A percentile compares a stretch with the other conserved stretches of the same genome.
phyloP scores from a whole-genome alignment of 2,329 filamentous ascomycete genomes.

The Davidsoniella virescens region DNA sequence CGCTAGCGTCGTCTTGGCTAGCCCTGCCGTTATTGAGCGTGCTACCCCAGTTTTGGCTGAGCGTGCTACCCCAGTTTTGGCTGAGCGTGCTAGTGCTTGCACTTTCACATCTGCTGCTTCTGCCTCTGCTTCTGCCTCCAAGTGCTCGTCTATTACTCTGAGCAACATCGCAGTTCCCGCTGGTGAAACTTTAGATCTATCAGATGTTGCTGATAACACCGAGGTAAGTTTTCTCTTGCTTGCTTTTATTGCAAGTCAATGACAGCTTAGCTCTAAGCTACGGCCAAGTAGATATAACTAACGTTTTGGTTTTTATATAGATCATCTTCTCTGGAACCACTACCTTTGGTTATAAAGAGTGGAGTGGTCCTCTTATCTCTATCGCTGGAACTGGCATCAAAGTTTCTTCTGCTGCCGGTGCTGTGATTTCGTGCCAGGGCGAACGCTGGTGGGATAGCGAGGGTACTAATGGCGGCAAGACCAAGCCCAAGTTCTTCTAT shows the following conservation, averaged over 20 bases:
- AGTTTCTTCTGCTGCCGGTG: constrained; percentile 33
- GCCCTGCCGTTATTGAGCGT: constrained; percentile 14
- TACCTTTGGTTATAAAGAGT: constrained; percentile 50
- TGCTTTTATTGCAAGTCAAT: neutral
- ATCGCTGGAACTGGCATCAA: constrained; percentile 40
- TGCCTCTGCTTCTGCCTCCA: constrained; percentile 31
- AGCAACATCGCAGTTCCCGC: constrained; percentile 38
- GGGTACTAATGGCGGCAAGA: constrained; percentile 42
- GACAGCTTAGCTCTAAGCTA: neutral
- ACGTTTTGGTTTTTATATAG: constrained; percentile 14
- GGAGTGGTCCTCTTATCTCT: constrained; percentile 46
- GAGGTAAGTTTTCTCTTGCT: constrained; percentile 14
- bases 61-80: constrained; percentile 14
- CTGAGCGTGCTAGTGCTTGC: constrained; percentile 21
- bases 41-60: constrained; percentile 14
- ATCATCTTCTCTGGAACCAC: constrained; percentile 50
- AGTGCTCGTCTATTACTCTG: constrained; percentile 37
- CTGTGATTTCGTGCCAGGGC: constrained; percentile 39
- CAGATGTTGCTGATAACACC: constrained; percentile 33
- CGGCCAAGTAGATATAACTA: constrained; percentile 1
- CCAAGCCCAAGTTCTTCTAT: constrained; percentile 46
- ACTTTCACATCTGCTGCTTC: constrained; percentile 36
- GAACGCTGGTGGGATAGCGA: constrained; percentile 44
- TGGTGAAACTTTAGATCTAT: constrained; percentile 41
- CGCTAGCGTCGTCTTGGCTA: constrained; percentile 16